Percentiles rank a stretch among this genome's conserved stretches.
These are phyloP conservation scores for Pugionium dolabratum DNA, from an alignment of 345 rosid genomes.

Conservation along the genomic window DNA sequence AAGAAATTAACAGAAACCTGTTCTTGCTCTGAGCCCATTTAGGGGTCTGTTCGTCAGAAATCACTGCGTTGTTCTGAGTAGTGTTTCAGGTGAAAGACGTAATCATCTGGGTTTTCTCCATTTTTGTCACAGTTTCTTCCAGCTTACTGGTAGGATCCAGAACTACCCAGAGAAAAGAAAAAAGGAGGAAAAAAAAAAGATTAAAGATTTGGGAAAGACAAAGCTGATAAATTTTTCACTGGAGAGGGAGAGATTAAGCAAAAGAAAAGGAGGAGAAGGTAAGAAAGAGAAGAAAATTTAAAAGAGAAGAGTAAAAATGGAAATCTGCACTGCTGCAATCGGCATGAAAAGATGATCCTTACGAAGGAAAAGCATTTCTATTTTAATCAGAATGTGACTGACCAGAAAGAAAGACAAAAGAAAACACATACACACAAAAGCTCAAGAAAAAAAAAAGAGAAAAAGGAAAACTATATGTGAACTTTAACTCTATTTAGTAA, in stretches of 20 bases:
- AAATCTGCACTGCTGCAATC: conserved; percentile 30
- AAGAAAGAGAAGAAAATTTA: neutral
- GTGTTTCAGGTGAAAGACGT: conserved; percentile 27
- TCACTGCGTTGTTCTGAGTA: neutral
- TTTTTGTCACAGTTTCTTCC: conserved; percentile 16
- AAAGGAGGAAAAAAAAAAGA: neutral
- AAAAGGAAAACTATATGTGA: neutral
- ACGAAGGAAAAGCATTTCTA: conserved; percentile 37
- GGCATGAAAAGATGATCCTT: conserved; percentile 44
- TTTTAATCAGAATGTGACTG: conserved; percentile 41
- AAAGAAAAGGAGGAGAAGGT: neutral
- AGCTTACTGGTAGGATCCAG: conserved; percentile 36
- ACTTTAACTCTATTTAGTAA: conserved; percentile 14
- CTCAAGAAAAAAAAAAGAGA: neutral
- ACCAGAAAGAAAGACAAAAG: conserved; percentile 16
- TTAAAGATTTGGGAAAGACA: conserved; percentile 34
- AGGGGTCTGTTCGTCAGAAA: conserved; percentile 29
- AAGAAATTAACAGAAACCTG: conserved; percentile 48
- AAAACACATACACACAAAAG: conserved; percentile 11
- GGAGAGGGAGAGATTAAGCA: conserved; percentile 8
- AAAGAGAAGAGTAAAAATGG: conserved; percentile 31
- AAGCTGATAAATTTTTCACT: neutral
- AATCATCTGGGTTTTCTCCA: conserved; percentile 10
- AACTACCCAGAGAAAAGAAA: neutral
- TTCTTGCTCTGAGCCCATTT: conserved; percentile 57